A percentile compares a stretch with the other conserved stretches of the same genome.
phyloP scores from a whole-genome alignment of 495 filamentous ascomycete genomes.

The Daldinia vernicosa region DNA sequence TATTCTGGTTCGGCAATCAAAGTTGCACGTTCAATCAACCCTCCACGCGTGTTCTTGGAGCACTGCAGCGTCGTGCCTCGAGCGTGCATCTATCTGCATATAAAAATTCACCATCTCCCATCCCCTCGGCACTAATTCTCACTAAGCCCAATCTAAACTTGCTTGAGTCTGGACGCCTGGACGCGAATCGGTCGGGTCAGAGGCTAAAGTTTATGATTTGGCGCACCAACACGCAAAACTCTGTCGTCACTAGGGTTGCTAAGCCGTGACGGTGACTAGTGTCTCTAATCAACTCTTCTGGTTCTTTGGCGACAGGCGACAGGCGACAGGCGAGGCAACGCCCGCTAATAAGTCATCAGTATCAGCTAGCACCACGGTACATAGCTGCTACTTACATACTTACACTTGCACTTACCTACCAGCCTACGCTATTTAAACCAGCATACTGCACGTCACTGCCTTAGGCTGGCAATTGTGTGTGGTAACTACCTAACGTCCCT shows the following conservation, averaged over 20 bases:
- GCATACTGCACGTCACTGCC: conserved; percentile 41
- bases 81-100: conserved; percentile 42
- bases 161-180: conserved; percentile 43
- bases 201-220: conserved; percentile 41
- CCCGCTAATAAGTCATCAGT: background rate
- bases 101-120: conserved; percentile 45
- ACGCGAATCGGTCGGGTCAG: conserved; percentile 38
- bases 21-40: conserved; percentile 41
- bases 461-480: conserved; percentile 35
- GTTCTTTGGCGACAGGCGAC: conserved; percentile 1
- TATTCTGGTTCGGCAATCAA: conserved; percentile 44
- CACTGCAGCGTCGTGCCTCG: conserved; percentile 44
- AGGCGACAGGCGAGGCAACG: background rate
- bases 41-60: conserved; percentile 40
- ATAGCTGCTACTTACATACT: background rate
- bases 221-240: conserved; percentile 42
- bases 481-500: background rate
- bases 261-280: conserved; percentile 41
- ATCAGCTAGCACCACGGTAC: background rate
- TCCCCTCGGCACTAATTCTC: conserved; percentile 44
- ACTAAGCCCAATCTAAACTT: conserved; percentile 45
- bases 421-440: conserved; percentile 10
- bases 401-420: background rate
- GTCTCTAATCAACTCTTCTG: conserved; percentile 17
- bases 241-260: conserved; percentile 39